Conservation (phyloP, 2,329 filamentous ascomycete species). For the Fonsecaea multimorphosa region DNA sequence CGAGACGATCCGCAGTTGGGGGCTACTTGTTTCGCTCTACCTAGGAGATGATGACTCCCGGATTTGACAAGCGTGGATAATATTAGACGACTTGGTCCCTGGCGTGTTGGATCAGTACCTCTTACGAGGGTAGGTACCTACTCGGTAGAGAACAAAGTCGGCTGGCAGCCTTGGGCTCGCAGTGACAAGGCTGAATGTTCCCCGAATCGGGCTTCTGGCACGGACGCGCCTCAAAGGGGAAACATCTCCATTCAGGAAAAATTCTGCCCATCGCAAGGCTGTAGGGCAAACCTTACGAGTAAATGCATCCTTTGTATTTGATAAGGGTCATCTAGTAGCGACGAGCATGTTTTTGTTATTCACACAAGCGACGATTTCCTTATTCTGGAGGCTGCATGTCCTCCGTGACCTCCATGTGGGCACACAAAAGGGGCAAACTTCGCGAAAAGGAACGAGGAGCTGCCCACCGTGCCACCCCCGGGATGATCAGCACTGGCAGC, state of each 20-base stretch:
- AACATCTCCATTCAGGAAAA: neutral
- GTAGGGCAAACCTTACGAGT: neutral
- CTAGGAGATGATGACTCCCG: neutral
- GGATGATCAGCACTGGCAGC: neutral
- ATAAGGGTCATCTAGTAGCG: too few relatives aligned
- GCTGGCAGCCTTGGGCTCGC: too few relatives aligned
- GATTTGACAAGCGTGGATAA: too few relatives aligned
- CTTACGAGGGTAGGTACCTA: too few relatives aligned
- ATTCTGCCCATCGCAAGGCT: neutral
- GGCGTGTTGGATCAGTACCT: too few relatives aligned
- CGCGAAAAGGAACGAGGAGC: neutral
- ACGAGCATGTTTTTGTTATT: too few relatives aligned
- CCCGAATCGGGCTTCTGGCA: neutral
- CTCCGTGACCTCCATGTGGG: too few relatives aligned
- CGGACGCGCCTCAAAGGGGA: neutral
- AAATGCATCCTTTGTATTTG: too few relatives aligned
- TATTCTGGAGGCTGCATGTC: too few relatives aligned
- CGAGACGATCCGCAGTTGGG: neutral
- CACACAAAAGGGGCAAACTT: neutral
- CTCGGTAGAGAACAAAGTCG: too few relatives aligned
- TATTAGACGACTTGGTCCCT: too few relatives aligned
- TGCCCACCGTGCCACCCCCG: neutral
- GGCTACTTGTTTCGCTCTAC: neutral
- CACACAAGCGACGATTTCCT: too few relatives aligned
- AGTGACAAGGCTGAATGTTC: slow-evolving; percentile 21